Conservation (phyloP, 805 yeast species). For the Candida corydali region DNA sequence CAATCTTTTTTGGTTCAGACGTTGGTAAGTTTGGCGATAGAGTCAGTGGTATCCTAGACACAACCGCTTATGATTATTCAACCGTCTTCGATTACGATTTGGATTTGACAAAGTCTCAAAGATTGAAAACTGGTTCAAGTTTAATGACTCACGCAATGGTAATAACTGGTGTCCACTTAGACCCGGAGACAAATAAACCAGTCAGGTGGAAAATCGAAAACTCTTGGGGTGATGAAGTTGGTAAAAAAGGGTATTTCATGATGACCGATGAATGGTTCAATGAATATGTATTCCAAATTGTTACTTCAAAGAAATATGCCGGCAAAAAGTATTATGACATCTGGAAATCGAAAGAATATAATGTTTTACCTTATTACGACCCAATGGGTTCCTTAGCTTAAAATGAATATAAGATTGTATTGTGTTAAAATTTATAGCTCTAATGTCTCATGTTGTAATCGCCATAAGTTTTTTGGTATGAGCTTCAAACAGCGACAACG, state of each 20-base stretch:
- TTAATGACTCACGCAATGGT: slow-evolving; percentile 91
- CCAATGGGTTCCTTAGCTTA: slow-evolving; percentile 44
- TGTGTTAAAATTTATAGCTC: too few species aligned
- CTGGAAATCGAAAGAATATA: slow-evolving; percentile 30
- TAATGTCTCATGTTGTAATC: too few species aligned
- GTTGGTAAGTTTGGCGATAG: slow-evolving; percentile 75
- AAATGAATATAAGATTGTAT: background rate
- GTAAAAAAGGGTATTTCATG: slow-evolving; percentile 38
- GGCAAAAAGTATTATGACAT: slow-evolving; percentile 30
- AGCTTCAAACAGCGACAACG: too few species aligned
- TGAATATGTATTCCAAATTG: slow-evolving; percentile 41
- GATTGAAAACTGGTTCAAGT: slow-evolving; percentile 67
- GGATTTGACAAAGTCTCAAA: slow-evolving; percentile 57
- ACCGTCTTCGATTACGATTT: slow-evolving; percentile 49
- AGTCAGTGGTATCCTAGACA: slow-evolving; percentile 67
- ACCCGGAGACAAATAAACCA: slow-evolving; percentile 35
- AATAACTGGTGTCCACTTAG: slow-evolving; percentile 76
- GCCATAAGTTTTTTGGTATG: too few species aligned
- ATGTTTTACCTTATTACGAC: slow-evolving; percentile 35
- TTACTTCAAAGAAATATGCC: slow-evolving; percentile 35
- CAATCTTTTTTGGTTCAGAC: slow-evolving; percentile 86
- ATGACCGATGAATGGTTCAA: slow-evolving; percentile 44
- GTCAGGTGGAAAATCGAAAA: slow-evolving; percentile 43
- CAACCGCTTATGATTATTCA: slow-evolving; percentile 62
- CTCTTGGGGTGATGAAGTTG: slow-evolving; percentile 40